These are phyloP conservation scores for Gossypium longicalyx DNA, from an alignment of 345 rosid species.

Conservation along the genomic window DNA sequence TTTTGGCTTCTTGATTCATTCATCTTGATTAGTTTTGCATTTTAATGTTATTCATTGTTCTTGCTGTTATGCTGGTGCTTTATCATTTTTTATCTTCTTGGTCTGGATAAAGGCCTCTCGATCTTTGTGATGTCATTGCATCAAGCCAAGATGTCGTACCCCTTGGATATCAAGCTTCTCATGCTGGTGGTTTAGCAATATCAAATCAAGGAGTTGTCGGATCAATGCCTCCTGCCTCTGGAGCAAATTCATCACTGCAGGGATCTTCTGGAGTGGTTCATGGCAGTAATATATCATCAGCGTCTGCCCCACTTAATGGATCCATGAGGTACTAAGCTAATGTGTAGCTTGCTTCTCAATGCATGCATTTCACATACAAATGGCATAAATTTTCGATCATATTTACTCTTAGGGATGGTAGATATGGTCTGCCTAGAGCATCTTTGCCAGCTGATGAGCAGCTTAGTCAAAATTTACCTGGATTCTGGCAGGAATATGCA, in stretches of 20 bases:
- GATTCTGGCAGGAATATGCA: slow-evolving; percentile 53
- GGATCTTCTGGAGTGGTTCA: slow-evolving; percentile 60
- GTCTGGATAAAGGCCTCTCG: slow-evolving; percentile 81
- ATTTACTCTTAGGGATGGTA: slow-evolving; percentile 55
- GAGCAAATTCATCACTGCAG: slow-evolving; percentile 55
- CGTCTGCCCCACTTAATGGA: slow-evolving; percentile 56
- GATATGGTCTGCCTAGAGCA: slow-evolving; percentile 61
- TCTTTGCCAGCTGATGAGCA: slow-evolving; percentile 81
- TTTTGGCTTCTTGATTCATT: slow-evolving; percentile 1
- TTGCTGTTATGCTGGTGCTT: slow-evolving; percentile 11
- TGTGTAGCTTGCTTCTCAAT: slow-evolving; percentile 19
- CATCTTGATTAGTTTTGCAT: background rate
- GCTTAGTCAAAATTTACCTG: slow-evolving; percentile 57
- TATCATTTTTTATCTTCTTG: slow-evolving; percentile 20
- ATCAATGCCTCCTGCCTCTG: slow-evolving; percentile 59
- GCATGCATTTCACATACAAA: slow-evolving; percentile 12
- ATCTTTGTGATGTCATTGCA: slow-evolving; percentile 64
- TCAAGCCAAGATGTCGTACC: slow-evolving; percentile 60
- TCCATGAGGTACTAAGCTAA: slow-evolving; percentile 44
- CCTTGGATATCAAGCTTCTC: slow-evolving; percentile 57
- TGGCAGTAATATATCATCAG: slow-evolving; percentile 50
- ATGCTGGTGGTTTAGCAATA: slow-evolving; percentile 45
- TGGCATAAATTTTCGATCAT: slow-evolving; percentile 4
- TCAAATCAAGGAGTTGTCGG: slow-evolving; percentile 61
- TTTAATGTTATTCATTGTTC: background rate